Base-by-base conservation (phyloP, 1,139 yeast genomes). In the Kodamaea arcana region DNA sequence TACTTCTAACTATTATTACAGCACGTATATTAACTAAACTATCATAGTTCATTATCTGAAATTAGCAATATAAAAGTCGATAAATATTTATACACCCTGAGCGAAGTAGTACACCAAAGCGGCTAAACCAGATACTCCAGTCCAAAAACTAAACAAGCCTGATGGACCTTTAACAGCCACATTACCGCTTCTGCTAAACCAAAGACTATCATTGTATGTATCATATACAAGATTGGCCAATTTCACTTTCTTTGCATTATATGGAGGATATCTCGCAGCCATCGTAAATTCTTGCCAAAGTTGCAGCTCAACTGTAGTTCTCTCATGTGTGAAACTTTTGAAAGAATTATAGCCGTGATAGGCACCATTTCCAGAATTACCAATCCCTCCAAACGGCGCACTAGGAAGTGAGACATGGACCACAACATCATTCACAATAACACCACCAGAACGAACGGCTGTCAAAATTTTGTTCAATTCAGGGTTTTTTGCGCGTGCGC, bases 361-460 rank as follows among this genome's bases (percentile, higher is more conserved):
- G 22, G 80, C 74, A 10, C 90, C 90, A 37, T 67, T 62, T 0
- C 98, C 98, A 0, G 95, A 85, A 22, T 61, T 57, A 15, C 97
- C 97, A 40, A 88, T 62, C 24, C 98, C 98, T 27, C 97, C 97
- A 60, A 92, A 90, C 20, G 97, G 97, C 5, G 87, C 76, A 39
- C 72, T 71, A n/a, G 69, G 46, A 39, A 85, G 69, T 1, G 77
- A 90, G 30, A 77, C 88, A 43, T 88, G 95, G 51, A 85, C 46
- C 36, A 87, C 40, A 1, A 80, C 72, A 44, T 90, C 97, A 52
- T 88, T 87, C 42, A 86, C 65, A 31, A 78, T 56, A 12, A 80
- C 67, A 9, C 78, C 87, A 18, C 97, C 97, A 0, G 94, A 81
- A 50, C 94, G 73, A 16, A 87, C 65, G 12, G 66, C 52, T 6